phyloP scores from a whole-genome alignment of 768 basidiomycete genomes.

The Mrakia blollopis region DNA sequence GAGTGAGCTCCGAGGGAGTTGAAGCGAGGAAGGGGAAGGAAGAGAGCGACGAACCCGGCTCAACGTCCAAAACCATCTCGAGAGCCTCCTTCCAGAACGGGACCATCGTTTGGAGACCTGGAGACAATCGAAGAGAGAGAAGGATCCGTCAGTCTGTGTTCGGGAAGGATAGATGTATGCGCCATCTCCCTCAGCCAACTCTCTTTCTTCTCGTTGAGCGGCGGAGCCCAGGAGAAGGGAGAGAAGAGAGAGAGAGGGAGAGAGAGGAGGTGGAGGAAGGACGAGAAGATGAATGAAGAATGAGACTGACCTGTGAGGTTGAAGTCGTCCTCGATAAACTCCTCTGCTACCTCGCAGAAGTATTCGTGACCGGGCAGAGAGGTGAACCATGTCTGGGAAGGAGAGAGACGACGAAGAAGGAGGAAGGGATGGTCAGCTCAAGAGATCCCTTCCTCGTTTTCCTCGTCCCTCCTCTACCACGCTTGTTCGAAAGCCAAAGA shows the following conservation, averaged over 20 bases:
- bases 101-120: conserved; percentile 79
- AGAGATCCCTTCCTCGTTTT: background rate
- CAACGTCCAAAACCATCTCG: conserved; percentile 99
- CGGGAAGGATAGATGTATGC: background rate
- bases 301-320: conserved; percentile 68
- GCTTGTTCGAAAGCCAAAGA: background rate
- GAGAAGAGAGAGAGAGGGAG: no score
- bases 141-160: background rate
- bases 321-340: conserved; percentile 99
- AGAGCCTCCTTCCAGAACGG: conserved; percentile 99
- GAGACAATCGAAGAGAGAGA: background rate
- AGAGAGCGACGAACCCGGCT: conserved; percentile 69
- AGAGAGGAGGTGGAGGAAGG: background rate
- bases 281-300: no score
- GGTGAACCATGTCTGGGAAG: conserved; percentile 31
- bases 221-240: background rate
- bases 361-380: conserved; percentile 64
- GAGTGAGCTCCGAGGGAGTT: background rate
- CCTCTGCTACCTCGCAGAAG: conserved; percentile 95
- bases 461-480: background rate
- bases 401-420: background rate
- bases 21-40: background rate
- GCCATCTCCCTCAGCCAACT: background rate
- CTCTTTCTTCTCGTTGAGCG: background rate
- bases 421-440: background rate